Percentiles rank a stretch among this genome's conserved stretches.
Conservation (phyloP, 768 basidiomycete species). For the Lactifluus hygrophoroides region DNA sequence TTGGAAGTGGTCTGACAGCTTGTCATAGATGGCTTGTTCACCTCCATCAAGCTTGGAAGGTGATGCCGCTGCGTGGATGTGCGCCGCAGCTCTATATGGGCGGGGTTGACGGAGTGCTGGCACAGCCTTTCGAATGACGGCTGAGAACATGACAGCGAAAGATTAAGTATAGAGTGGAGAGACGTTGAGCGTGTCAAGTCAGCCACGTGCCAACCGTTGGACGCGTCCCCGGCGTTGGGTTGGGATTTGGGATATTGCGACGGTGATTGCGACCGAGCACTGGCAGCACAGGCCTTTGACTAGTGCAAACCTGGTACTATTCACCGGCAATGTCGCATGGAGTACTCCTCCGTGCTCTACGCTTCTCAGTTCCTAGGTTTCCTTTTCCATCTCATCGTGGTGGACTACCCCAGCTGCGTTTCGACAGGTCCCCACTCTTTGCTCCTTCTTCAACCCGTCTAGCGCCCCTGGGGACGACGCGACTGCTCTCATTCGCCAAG, state of each 20-base stretch:
- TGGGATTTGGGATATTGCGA: no score
- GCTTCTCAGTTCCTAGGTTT: background rate
- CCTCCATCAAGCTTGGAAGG: conserved; percentile 38
- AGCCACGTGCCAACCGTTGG: background rate
- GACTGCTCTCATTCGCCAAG: background rate
- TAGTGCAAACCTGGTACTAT: background rate
- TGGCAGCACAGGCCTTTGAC: no score
- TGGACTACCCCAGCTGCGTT: background rate
- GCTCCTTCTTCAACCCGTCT: background rate
- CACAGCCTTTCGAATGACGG: conserved; percentile 21
- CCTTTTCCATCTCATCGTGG: no score
- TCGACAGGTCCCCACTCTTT: background rate
- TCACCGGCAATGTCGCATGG: background rate
- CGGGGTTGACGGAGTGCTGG: conserved; percentile 15
- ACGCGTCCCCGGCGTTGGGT: background rate
- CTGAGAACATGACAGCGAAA: conserved; percentile 23
- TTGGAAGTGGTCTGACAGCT: conserved; percentile 66
- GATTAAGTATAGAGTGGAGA: background rate
- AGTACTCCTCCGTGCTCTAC: background rate
- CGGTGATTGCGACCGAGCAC: no score
- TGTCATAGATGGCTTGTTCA: conserved; percentile 62
- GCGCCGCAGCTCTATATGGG: conserved; percentile 16
- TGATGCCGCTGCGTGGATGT: conserved; percentile 7
- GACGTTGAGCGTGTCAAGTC: background rate
- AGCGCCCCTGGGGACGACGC: background rate